A percentile compares a stretch with the other conserved stretches of the same genome.
Evolutionary conservation across 768 basidiomycete genomes (phyloP).

Genomic region (Boletus sp.): DNA sequence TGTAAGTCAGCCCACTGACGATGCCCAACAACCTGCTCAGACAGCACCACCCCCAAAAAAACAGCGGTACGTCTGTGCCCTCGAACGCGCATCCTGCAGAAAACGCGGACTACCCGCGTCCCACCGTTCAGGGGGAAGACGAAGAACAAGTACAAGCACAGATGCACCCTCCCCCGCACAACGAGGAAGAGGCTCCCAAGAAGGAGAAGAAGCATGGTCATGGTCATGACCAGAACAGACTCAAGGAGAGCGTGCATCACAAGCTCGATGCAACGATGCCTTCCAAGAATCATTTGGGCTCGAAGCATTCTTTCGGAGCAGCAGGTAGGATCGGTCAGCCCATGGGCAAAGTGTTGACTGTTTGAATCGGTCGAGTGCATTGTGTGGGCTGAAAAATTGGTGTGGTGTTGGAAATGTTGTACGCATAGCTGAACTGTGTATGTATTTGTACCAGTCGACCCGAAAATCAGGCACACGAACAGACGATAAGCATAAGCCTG

Average conservation of each 20-base stretch:
- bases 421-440: background rate
- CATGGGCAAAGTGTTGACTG: conserved; percentile 40
- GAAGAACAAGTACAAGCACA: conserved; percentile 23
- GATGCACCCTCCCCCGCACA: conserved; percentile 34
- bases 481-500: background rate
- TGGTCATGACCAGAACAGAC: conserved; percentile 42
- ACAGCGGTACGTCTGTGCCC: background rate
- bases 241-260: conserved; percentile 41
- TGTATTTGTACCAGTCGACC: conserved; percentile 22
- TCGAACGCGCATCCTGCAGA: conserved; percentile 19
- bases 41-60: background rate
- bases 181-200: conserved; percentile 46
- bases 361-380: conserved; percentile 25
- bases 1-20: conserved; percentile 23
- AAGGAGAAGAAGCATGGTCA: conserved; percentile 47
- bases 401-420: no score
- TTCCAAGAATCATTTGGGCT: conserved; percentile 38
- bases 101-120: conserved; percentile 50
- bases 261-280: conserved; percentile 50
- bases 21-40: background rate
- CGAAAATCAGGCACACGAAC: background rate
- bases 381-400: background rate
- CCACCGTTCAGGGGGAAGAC: conserved; percentile 38
- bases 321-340: conserved; percentile 58
- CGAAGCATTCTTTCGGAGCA: conserved; percentile 38